phyloP scores from a whole-genome alignment of 2,329 filamentous ascomycete genomes.

The Trichoderma breve region DNA sequence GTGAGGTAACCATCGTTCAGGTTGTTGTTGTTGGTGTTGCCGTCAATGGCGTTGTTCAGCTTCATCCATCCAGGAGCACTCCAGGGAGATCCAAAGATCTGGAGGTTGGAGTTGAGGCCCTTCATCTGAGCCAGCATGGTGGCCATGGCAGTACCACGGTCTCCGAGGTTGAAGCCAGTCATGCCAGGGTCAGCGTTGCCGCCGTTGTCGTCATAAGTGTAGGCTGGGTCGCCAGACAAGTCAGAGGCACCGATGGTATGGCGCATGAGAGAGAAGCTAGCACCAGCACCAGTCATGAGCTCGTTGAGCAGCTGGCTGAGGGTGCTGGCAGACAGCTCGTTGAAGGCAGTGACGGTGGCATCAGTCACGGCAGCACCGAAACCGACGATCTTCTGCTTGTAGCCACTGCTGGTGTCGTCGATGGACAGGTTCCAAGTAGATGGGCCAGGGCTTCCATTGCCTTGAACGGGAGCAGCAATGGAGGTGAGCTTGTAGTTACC shows the following conservation, averaged over 20 bases:
- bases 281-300: conserved; percentile 37
- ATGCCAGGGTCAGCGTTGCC: conserved; percentile 32
- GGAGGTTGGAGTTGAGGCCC: conserved; percentile 32
- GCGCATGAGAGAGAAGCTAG: conserved; percentile 38
- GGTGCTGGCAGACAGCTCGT: conserved; percentile 31
- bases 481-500: conserved; percentile 36
- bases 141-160: conserved; percentile 39
- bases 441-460: conserved; percentile 31
- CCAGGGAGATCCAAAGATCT: conserved; percentile 39
- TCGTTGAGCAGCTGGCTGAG: conserved; percentile 34
- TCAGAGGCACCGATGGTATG: conserved; percentile 42
- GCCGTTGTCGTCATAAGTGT: conserved; percentile 39
- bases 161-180: conserved; percentile 35
- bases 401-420: conserved; percentile 37
- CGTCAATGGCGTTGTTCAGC: conserved; percentile 34
- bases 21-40: conserved; percentile 34
- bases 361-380: conserved; percentile 43
- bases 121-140: conserved; percentile 36
- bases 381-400: conserved; percentile 40
- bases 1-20: conserved; percentile 26
- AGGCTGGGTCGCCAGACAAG: conserved; percentile 37
- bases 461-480: conserved; percentile 34
- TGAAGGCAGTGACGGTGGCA: conserved; percentile 39
- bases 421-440: conserved; percentile 40
- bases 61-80: conserved; percentile 43